phyloP scores from a whole-genome alignment of 495 filamentous ascomycete genomes.

The Friedmanniomyces simplex region DNA sequence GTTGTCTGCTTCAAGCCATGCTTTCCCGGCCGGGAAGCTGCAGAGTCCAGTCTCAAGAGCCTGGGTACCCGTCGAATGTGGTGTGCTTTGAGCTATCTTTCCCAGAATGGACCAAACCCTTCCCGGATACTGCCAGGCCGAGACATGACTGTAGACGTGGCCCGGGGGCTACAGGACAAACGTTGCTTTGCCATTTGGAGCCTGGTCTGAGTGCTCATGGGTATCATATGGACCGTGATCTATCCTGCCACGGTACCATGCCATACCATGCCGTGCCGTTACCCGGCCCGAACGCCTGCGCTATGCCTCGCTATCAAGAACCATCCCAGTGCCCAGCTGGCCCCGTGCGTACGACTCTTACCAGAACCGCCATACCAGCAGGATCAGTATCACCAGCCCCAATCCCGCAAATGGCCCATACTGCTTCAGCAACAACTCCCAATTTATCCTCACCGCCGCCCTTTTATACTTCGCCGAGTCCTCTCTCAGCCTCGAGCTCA shows the following conservation, averaged over 20 bases:
- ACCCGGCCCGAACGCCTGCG: not conserved
- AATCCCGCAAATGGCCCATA: slow-evolving; percentile 19
- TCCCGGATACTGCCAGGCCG: not conserved
- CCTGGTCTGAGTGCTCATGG: not conserved
- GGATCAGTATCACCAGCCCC: slow-evolving; percentile 15
- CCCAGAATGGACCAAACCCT: not conserved
- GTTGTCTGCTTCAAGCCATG: too few species aligned
- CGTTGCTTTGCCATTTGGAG: not conserved
- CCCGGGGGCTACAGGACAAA: not conserved
- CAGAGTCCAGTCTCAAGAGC: not conserved
- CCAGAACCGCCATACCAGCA: slow-evolving; percentile 21
- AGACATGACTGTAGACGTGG: not conserved
- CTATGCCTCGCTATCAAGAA: not conserved
- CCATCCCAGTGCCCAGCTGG: not conserved
- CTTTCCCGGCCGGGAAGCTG: not conserved
- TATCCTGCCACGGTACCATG: not conserved
- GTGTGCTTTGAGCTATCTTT: slow-evolving; percentile 12
- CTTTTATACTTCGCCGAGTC: slow-evolving; percentile 88
- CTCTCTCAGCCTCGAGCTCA: slow-evolving; percentile 73
- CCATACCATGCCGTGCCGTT: not conserved
- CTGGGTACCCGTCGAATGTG: not conserved
- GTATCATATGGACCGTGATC: slow-evolving; percentile 1
- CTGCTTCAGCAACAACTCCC: slow-evolving; percentile 93
- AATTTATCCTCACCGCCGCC: slow-evolving; percentile 94
- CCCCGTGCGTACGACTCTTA: not conserved